Base-by-base conservation (phyloP, 2,329 filamentous ascomycete genomes). In the Shiraia sp. region DNA sequence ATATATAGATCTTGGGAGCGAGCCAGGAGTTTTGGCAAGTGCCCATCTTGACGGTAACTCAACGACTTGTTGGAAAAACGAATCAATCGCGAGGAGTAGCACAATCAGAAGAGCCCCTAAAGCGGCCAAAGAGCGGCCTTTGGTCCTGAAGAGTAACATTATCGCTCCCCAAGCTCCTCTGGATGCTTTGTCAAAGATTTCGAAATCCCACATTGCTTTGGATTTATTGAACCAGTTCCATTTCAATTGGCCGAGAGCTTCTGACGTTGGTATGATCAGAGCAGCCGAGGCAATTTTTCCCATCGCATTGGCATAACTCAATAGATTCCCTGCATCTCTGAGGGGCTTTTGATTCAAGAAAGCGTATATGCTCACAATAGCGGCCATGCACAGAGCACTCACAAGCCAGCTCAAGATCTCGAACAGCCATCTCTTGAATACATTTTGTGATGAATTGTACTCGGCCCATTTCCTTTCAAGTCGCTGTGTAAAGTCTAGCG, bases 181-280 rank as follows among this genome's bases (percentile, higher is more conserved):
- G 0, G 55, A 49, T 3, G 55, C 49, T 6, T 58, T 58, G n/a
- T 63, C 61, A 9, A 65, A 65, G 3, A 57, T 53, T n/a, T 67
- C 60, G 8, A 65, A 64, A 29, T 66, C 63, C 51, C 55, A 58
- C 32, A 65, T 56, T 2, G 47, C 49, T 4, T 36, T 49, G 1
- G 55, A 47, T 0, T 40, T 32, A 2, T 49, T 16, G 6, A 55
- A 54, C 58, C 61, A 63, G 8, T 43, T 45, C 53, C 62, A 66
- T 32, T 64, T 65, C 3, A 63, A 32, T 15, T 65, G 59, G 0
- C 61, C 59, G 0, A 65, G 41, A 1, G 53, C 57, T 42, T 65
- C 59, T 1, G 57, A 40, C 0, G 55, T 53, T 2, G 58, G 61
- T 0, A 63, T 23, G 3, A 61, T 51, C 0, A 64, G 43, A 8